Conservation (phyloP, 306 rosid species). For the Lotus japonicus region DNA sequence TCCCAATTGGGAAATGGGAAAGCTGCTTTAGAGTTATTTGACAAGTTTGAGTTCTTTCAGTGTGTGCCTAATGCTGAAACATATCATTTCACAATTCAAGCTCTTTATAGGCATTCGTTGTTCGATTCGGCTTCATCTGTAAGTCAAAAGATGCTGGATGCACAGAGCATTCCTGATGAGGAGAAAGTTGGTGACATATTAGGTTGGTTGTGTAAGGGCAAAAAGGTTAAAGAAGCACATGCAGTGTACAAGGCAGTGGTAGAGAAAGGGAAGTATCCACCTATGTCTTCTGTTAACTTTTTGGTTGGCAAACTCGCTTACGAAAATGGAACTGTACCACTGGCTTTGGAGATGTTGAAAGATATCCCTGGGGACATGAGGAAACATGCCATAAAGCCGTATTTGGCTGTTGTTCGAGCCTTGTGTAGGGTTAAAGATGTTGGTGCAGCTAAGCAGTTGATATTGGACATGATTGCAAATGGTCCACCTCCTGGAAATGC, state of each 20-base stretch:
- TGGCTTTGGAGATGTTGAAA: conserved; percentile 45
- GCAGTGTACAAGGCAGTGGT: conserved; percentile 37
- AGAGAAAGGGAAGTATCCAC: conserved; percentile 30
- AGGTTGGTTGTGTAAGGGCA: too few species aligned
- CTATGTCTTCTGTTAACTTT: conserved; percentile 23
- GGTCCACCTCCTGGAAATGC: conserved; percentile 81
- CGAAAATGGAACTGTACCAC: conserved; percentile 38
- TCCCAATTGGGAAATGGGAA: conserved; percentile 64
- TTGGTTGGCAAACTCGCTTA: conserved; percentile 40
- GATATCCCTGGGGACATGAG: conserved; percentile 36
- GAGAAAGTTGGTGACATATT: conserved; percentile 37
- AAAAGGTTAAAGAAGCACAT: conserved; percentile 38
- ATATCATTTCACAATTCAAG: conserved; percentile 49
- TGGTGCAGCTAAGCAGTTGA: conserved; percentile 40
- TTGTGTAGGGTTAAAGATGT: conserved; percentile 55
- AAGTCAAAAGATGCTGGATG: conserved; percentile 48
- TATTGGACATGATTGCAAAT: conserved; percentile 47
- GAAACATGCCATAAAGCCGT: conserved; percentile 44
- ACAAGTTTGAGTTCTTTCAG: conserved; percentile 39
- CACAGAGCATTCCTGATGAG: conserved; percentile 32
- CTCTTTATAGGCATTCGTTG: conserved; percentile 39
- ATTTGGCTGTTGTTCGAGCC: conserved; percentile 42
- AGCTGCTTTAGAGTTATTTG: conserved; percentile 52
- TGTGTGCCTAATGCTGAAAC: conserved; percentile 51
- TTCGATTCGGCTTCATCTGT: conserved; percentile 17